Evolutionary conservation across 495 filamentous ascomycete species (phyloP), one percentile per base, ranked within the genome.

Genomic region (Hyaloscypha finlandica): DNA sequence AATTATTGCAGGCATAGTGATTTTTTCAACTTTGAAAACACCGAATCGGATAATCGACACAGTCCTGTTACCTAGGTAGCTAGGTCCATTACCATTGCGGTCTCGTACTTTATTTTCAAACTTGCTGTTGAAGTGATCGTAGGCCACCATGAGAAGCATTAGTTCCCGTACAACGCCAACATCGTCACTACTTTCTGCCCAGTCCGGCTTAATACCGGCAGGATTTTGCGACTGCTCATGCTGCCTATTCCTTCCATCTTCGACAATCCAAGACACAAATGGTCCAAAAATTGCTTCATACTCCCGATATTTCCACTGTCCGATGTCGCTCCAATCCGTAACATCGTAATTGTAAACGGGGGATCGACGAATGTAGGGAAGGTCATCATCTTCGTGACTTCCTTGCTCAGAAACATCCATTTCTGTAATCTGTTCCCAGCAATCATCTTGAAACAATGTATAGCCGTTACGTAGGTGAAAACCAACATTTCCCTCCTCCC

Each of bases 271-370:
- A 19, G 59, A 63, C 48, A 59, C 65, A n/a, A 68, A 68, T 11
- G 51, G 51, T 45, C 65, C 65, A 37, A 68, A 68, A 19, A 32
- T 58, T 25, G 65, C 51, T 30, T 68, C 65, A 45, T 63, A 63
- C 42, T 68, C 65, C 59, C 37, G 35, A 30, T 68, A 51, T 53
- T 37, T 62, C 65, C 65, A 68, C 53, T 51, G 59, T 35, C 65
- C 65, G 39, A 59, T 51, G 31, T 68, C 59, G 59, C 65, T 68
- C 32, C 30, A 58, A 29, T 68, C 65, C 45, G 59, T 9, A 53
- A 68, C 59, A 57, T 63, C 59, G 60, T 33, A 68, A 52, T 68
- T 68, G 35, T 63, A 68, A 4, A 63, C 65, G 14, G 65, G 65
- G 39, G 25, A 68, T 58, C 58, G 65, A 58, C 65, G 59, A 48